Evolutionary conservation across 1,284 basidiomycete species (phyloP).

Genomic region (Austroboletus novae-zelandiae): DNA sequence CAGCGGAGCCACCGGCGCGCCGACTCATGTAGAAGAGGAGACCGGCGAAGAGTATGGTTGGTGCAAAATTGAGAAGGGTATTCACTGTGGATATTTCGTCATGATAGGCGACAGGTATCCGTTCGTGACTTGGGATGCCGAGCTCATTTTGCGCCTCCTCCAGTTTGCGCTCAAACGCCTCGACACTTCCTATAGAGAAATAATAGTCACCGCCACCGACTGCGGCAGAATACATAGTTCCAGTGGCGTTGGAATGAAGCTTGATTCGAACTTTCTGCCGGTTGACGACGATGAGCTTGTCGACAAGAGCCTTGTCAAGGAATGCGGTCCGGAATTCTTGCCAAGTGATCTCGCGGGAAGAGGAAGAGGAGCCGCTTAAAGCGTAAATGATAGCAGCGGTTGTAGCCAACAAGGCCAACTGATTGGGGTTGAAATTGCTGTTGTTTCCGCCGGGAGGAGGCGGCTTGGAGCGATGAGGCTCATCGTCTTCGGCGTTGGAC

Average conservation of each 20-base stretch:
- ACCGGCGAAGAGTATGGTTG: constrained; percentile 89
- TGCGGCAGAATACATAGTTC: constrained; percentile 63
- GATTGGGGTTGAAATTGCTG: constrained; percentile 52
- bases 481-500: constrained; percentile 38
- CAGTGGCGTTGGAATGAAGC: constrained; percentile 82
- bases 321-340: constrained; percentile 97
- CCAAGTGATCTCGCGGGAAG: constrained; percentile 93
- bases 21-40: constrained; percentile 90
- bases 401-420: constrained; percentile 59
- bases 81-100: constrained; percentile 89
- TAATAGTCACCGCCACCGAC: constrained; percentile 67
- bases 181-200: constrained; percentile 97
- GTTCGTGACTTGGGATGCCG: constrained; percentile 87
- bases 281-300: constrained; percentile 93
- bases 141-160: constrained; percentile 93
- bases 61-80: constrained; percentile 89
- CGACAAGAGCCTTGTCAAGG: constrained; percentile 95
- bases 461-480: constrained; percentile 40
- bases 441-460: constrained; percentile 46
- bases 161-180: constrained; percentile 94
- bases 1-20: constrained; percentile 61
- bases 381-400: constrained; percentile 67
- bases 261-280: constrained; percentile 86
- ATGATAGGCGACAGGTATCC: constrained; percentile 96
- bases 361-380: constrained; percentile 57